Conservation (phyloP, 106 monocot genomes). For the Phalaenopsis aphrodite region DNA sequence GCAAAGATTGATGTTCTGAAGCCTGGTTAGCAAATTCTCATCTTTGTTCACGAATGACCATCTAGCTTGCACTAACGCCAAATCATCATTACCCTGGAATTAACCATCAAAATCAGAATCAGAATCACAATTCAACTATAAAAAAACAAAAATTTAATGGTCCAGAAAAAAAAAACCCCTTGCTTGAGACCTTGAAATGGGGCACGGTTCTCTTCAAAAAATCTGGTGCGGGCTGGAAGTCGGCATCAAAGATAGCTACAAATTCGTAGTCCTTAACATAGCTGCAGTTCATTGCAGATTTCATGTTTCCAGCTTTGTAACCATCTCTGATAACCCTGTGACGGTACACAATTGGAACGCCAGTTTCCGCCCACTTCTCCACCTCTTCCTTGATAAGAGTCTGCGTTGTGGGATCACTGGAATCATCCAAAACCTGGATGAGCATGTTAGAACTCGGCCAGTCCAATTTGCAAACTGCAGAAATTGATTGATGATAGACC, state of each 20-base stretch:
- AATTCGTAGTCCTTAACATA: slow-evolving; percentile 98
- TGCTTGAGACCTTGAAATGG: slow-evolving; percentile 68
- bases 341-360: slow-evolving; percentile 60
- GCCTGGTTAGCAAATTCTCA: slow-evolving; percentile 83
- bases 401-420: slow-evolving; percentile 58
- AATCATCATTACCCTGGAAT: slow-evolving; percentile 73
- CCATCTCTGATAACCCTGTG: slow-evolving; percentile 74
- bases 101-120: background rate
- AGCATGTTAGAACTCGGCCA: slow-evolving; percentile 76
- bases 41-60: slow-evolving; percentile 99
- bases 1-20: slow-evolving; percentile 96
- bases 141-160: background rate
- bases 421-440: slow-evolving; percentile 89
- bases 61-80: slow-evolving; percentile 82
- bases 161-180: background rate
- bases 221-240: slow-evolving; percentile 82
- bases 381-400: slow-evolving; percentile 80
- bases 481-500: slow-evolving; percentile 96
- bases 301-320: slow-evolving; percentile 95
- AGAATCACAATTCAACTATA: background rate
- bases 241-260: slow-evolving; percentile 91
- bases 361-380: slow-evolving; percentile 68
- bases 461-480: slow-evolving; percentile 77
- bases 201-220: slow-evolving; percentile 81
- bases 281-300: slow-evolving; percentile 86